Percentiles rank a stretch among this genome's conserved stretches.
These are phyloP conservation scores for Chlorella sp. DNA, from an alignment of 139 green algal genomes.

Conservation along the genomic window DNA sequence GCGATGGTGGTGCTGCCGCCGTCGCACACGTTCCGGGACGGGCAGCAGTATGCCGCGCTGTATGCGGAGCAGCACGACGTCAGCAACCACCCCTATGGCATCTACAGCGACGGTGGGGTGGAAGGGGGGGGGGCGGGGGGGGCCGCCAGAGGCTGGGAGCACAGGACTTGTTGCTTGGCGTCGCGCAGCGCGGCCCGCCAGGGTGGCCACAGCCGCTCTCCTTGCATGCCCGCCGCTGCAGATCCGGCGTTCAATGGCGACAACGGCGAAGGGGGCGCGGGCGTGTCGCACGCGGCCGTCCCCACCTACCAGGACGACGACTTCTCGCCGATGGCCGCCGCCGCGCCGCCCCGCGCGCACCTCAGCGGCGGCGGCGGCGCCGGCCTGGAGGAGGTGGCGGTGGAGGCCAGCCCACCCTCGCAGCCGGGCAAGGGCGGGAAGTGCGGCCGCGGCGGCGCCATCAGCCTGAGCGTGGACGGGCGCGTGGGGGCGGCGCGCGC, in stretches of 20 bases:
- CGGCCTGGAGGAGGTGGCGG: slow-evolving; percentile 18
- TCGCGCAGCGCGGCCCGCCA: too few relatives aligned
- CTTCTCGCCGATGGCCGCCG: slow-evolving; percentile 12
- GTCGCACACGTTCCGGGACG: too few relatives aligned
- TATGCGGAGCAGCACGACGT: too few relatives aligned
- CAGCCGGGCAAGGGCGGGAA: slow-evolving; percentile 7
- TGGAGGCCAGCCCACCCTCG: not conserved
- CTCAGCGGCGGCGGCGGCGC: not conserved
- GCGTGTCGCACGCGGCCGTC: not conserved
- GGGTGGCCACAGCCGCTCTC: not conserved
- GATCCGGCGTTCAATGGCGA: slow-evolving; percentile 5
- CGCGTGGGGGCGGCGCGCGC: not conserved
- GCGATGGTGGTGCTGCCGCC: too few relatives aligned
- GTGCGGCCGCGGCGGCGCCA: not conserved
- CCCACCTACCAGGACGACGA: not conserved
- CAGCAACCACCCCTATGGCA: too few relatives aligned
- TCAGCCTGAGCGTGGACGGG: slow-evolving; percentile 15
- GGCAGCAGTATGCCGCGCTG: too few relatives aligned
- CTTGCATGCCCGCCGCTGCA: too few relatives aligned
- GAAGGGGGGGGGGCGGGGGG: too few relatives aligned
- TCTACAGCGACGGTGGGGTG: too few relatives aligned
- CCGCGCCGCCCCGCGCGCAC: not conserved
- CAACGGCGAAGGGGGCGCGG: too few relatives aligned
- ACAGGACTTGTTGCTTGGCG: too few relatives aligned
- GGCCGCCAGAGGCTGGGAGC: too few relatives aligned